phyloP scores from a whole-genome alignment of 805 yeast species.

The Spathaspora hagerdaliae region DNA sequence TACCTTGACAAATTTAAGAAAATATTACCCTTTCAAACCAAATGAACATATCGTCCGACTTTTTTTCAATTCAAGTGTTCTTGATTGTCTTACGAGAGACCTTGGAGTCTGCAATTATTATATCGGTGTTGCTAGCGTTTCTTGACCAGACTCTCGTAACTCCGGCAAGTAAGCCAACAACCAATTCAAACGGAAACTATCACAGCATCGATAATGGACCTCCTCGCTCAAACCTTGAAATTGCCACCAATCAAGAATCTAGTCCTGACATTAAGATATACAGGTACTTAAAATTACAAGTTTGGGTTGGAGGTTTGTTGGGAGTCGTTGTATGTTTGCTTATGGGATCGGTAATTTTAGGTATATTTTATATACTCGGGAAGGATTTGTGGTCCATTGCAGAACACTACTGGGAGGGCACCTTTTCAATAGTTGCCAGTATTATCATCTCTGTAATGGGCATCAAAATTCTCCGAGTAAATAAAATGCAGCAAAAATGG shows the following conservation, averaged over 20 bases:
- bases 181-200: background rate
- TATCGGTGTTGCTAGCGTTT: conserved; percentile 69
- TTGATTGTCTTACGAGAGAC: conserved; percentile 73
- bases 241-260: no score
- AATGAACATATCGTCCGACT: conserved; percentile 17
- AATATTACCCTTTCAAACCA: background rate
- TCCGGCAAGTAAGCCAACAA: background rate
- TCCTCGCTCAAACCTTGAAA: background rate
- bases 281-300: conserved; percentile 31
- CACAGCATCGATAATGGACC: conserved; percentile 3
- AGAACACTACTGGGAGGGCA: conserved; percentile 48
- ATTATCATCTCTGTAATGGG: conserved; percentile 46
- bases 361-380: conserved; percentile 38
- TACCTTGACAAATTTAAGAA: no score
- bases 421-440: conserved; percentile 41
- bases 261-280: background rate
- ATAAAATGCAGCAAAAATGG: conserved; percentile 44
- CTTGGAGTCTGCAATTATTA: conserved; percentile 69
- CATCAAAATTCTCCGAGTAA: conserved; percentile 39
- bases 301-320: conserved; percentile 42
- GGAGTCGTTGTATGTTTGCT: conserved; percentile 38
- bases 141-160: conserved; percentile 50
- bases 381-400: conserved; percentile 42
- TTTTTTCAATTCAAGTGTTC: conserved; percentile 69
- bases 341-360: conserved; percentile 36